Evolutionary conservation across 1,139 yeast genomes (phyloP).

Genomic region (Arxiozyma heterogenica): DNA sequence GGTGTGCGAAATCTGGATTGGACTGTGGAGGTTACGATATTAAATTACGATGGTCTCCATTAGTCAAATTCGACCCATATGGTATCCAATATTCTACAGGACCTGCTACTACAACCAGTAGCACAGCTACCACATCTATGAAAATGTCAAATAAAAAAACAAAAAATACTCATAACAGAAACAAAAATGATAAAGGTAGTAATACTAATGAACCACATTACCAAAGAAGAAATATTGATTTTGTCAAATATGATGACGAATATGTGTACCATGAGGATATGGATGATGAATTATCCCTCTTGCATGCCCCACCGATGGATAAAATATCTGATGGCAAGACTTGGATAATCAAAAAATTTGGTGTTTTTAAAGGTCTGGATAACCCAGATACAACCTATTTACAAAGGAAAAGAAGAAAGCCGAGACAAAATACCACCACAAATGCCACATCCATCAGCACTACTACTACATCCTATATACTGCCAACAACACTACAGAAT

Average conservation of each 20-base stretch:
- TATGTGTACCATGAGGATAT: constrained; percentile 73
- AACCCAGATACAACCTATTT: constrained; percentile 7
- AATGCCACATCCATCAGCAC: background rate
- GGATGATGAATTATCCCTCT: constrained; percentile 58
- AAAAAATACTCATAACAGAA: background rate
- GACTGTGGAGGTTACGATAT: constrained; percentile 78
- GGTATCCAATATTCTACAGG: constrained; percentile 29
- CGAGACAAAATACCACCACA: background rate
- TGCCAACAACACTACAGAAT: background rate
- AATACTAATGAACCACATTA: constrained; percentile 20
- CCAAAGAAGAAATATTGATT: constrained; percentile 63
- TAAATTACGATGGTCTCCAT: constrained; percentile 66
- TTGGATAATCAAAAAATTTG: constrained; percentile 68
- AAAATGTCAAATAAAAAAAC: background rate
- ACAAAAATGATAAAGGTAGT: constrained; percentile 2
- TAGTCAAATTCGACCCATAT: constrained; percentile 39
- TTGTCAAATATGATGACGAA: constrained; percentile 57
- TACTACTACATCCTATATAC: background rate
- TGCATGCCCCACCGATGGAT: constrained; percentile 45
- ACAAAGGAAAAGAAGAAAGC: constrained; percentile 1
- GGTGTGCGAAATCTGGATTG: constrained; percentile 48
- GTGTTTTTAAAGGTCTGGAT: constrained; percentile 48
- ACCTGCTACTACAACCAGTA: constrained; percentile 21
- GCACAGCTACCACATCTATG: constrained; percentile 16
- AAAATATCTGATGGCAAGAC: constrained; percentile 43